Percentiles rank a stretch among this genome's conserved stretches.
Evolutionary conservation across 805 yeast genomes (phyloP).

Genomic region (Schwanniomyces sp.): DNA sequence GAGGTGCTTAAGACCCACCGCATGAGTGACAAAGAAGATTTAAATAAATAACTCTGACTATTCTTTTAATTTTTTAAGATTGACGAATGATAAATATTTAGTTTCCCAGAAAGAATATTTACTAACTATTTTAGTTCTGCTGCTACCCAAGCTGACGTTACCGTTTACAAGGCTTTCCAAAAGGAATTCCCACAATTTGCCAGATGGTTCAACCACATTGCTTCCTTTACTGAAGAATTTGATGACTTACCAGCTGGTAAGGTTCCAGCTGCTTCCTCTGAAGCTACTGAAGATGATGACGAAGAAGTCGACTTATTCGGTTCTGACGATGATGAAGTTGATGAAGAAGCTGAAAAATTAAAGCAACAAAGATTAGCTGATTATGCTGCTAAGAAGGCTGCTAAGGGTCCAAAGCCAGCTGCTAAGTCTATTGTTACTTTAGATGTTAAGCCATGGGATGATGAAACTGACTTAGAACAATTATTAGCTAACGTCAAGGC

Average conservation of each 20-base stretch:
- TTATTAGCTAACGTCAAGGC: conserved; percentile 83
- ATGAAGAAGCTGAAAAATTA: conserved; percentile 94
- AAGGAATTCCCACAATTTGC: conserved; percentile 87
- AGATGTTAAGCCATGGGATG: conserved; percentile 99
- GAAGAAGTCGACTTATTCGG: conserved; percentile 93
- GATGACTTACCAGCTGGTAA: conserved; percentile 76
- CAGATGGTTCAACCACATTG: conserved; percentile 99
- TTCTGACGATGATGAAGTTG: conserved; percentile 90
- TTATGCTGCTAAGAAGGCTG: conserved; percentile 96
- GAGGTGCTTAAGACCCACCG: conserved; percentile 96
- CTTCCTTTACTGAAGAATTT: conserved; percentile 87
- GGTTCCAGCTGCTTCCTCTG: conserved; percentile 59
- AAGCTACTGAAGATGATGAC: conserved; percentile 77
- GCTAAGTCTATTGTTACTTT: conserved; percentile 96
- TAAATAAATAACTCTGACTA: conserved; percentile 26
- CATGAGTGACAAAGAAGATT: conserved; percentile 73
- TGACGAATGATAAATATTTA: not conserved
- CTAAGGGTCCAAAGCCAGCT: conserved; percentile 96
- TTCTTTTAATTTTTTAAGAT: not conserved
- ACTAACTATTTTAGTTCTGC: conserved; percentile 58
- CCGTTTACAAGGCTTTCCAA: conserved; percentile 93
- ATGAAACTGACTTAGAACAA: conserved; percentile 93
- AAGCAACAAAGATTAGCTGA: conserved; percentile 98
- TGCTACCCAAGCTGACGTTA: conserved; percentile 94
- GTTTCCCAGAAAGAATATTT: conserved; percentile 6